Evolutionary conservation across 164 flowering plant species (phyloP), one percentile per base, ranked within the genome.

Genomic region (Nymphaea colorata): DNA sequence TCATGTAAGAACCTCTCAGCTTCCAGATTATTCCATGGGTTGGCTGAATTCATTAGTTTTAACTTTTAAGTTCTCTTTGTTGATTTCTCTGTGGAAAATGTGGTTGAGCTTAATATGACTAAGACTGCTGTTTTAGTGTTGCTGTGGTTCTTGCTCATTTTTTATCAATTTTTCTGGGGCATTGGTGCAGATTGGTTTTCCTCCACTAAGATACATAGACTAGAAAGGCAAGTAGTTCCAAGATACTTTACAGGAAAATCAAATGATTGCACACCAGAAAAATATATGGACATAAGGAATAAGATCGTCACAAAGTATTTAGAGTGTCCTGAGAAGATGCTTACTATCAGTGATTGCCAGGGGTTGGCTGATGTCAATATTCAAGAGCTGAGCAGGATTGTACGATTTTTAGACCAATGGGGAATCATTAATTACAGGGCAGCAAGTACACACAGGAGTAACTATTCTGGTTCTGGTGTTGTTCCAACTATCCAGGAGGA

Each of bases 191-290:
- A 90, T 71, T 95, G 99, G 99, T 95, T 95, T 80, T 86, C 91
- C 17, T 93, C 94, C 1, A 80, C 72, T 42, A 73, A 85, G 5
- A 87, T 95, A 45, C 83, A 95, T 74, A 79, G 98, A 66, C 72
- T 92, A 66, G 98, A 95, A 80, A 83, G 98, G 69, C 99, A 95
- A 78, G 91, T 82, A 67, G 97, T 95, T 62, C 98, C 99, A 0
- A 91, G 89, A 81, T 92, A 86, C 75, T 92, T 95, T 82, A 82
- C 93, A 66, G 96, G 99, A 59, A 92, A 87, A 76, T 84, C 89
- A 8, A 68, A 75, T 14, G 87, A 89, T 2, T 84, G 80, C 68
- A 85, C 93, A 0, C 96, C 94, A 0, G 98, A 95, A 74, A 89
- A 77, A 25, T 95, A 95, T 80, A 87, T 89, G 91, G 89, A 87